Evolutionary conservation across 306 rosid genomes (phyloP), one percentile per base, ranked within the genome.

Genomic region (Corylus americana): DNA sequence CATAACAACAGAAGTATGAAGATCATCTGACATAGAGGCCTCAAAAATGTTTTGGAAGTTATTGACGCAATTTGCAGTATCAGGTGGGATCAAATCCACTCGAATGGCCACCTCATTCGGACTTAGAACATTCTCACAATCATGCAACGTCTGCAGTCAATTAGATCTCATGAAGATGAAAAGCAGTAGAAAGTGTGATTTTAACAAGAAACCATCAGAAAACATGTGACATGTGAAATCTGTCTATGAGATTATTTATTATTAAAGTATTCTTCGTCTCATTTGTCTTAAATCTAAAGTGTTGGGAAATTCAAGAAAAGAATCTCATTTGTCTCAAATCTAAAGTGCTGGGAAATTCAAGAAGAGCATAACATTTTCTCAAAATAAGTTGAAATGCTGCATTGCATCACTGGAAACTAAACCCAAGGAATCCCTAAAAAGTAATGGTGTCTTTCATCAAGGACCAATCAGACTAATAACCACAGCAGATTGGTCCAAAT

Each of bases 1-100:
- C 79, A 95, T 86, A 64, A 89, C 93, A 76, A 85, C 97, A 37
- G 97, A 77, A 76, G 98, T 93, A 82, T 89, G 98, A 86, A 95
- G 92, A 87, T 95, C 98, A 85, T 93, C 99, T 0, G 94, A 90
- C 97, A 95, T 93, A 47, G 99, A 93, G 74, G 92, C 79, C 82
- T 82, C 62, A 76, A 91, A 90, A 82, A 84, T 84, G 77, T 85
- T 82, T 25, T 82, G 82, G 77, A 92, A 90, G 75, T 79, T 87
- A 42, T 84, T 80, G 83, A 90, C 83, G 64, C 83, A 84, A 75
- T 82, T 80, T 80, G 53, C 25, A 63, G 82, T 90, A 80, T 86
- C 88, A 45, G 91, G 78, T 57, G 96, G 91, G 77, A 87, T 59
- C 61, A 88, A 83, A 78, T 89, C 91, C 85, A 82, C 89, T 78